Evolutionary conservation across 2,329 filamentous ascomycete genomes (phyloP).

Genomic region (Biscogniauxia sp.): DNA sequence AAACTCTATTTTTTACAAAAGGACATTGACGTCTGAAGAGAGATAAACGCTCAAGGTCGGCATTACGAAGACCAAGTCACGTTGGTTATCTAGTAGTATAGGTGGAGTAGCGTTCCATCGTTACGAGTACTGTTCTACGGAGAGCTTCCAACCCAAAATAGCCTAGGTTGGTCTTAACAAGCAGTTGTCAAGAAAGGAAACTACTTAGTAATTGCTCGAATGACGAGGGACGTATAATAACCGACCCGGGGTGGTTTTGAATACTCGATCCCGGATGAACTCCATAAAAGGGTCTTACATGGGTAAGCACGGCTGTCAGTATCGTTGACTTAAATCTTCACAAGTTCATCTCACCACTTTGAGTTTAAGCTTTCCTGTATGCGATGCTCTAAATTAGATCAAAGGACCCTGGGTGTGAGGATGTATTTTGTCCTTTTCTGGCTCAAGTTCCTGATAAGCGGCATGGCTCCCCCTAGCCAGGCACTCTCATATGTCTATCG

Average conservation of each 20-base stretch:
- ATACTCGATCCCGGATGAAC: background rate
- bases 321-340: background rate
- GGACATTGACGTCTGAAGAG: too few relatives aligned
- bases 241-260: background rate
- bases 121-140: background rate
- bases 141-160: background rate
- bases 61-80: background rate
- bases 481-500: background rate
- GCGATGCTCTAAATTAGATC: background rate
- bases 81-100: background rate
- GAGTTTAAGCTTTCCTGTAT: background rate
- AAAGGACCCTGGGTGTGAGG: background rate
- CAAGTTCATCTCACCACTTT: background rate
- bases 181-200: background rate
- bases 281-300: background rate
- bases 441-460: background rate
- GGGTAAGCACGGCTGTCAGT: background rate
- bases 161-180: background rate
- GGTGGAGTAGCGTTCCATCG: background rate
- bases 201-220: background rate
- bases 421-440: background rate
- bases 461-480: background rate
- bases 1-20: background rate
- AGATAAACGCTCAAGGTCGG: background rate
- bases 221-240: background rate